Evolutionary conservation across 306 rosid genomes (phyloP), one percentile per base, ranked within the genome.

Genomic region (Calophaca sinica): DNA sequence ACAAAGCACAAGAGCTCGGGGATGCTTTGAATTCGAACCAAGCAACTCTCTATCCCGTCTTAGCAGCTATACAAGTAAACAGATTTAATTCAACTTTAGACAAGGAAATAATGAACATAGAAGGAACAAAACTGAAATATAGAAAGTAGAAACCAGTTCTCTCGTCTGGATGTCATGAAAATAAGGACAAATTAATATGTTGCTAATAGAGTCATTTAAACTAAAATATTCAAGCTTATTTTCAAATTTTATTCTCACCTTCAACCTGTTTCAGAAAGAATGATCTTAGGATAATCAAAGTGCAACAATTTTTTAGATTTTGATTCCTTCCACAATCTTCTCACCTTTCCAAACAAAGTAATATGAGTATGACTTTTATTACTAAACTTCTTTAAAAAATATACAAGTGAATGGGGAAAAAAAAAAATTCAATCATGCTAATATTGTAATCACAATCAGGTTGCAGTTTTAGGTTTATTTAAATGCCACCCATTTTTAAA

Each of bases 1-100:
- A 78, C 96, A 94, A 31, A 90, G 84, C 65, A 91, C 94, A 41
- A 94, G 78, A 33, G 91, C 93, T 44, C 76, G 86, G 3, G 98
- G 97, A 79, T 89, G 90, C 86, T 82, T 78, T 12, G 88, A 87
- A 80, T 77, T 89, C 75, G 81, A 82, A 72, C 89, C 87, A 60
- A 6, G 70, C 75, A 80, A 31, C 73, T 68, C 85, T 72, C 80
- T 77, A 55, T 89, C 94, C 20, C 14, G 84, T 82, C 96, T 86
- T 81, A 94, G 79, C 79, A 91, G 73, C 98, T 94, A 33, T 58
- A 84, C 8, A 73, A 15, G 72, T 31, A 52, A 13, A 67, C 57
- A 6, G 5, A 53, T 61, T 70, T 13, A 69, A 33, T 33, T 33
- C n/a, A 67, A 3, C 38, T 70, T 53, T 41, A 41, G 9, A n/a